A percentile compares a stretch with the other conserved stretches of the same genome.
Conservation (phyloP, 345 rosid species). For the Durio zibethinus region DNA sequence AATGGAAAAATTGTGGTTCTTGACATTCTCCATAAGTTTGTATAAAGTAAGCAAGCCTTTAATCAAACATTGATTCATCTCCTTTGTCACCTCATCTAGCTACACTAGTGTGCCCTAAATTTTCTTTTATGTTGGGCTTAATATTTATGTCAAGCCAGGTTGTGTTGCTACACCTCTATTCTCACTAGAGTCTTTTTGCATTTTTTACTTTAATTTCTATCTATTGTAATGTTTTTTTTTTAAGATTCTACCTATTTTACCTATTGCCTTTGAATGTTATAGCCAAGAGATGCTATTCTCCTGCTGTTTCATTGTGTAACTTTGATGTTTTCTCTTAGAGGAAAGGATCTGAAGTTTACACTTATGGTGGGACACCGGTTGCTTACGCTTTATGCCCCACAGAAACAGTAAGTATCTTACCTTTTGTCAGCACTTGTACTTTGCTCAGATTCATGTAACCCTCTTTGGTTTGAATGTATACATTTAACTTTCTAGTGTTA, state of each 20-base stretch:
- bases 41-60: not conserved
- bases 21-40: not conserved
- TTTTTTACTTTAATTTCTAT: not conserved
- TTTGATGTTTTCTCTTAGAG: constrained; percentile 41
- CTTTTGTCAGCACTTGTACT: not conserved
- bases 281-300: not conserved
- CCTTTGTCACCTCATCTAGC: not conserved
- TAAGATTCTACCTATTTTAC: not conserved
- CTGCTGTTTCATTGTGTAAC: not conserved
- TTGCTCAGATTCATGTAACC: not conserved
- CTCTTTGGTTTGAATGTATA: not conserved
- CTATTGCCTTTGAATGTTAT: not conserved
- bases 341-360: constrained; percentile 69
- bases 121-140: not conserved
- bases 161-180: not conserved
- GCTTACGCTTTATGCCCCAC: constrained; percentile 68
- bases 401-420: constrained; percentile 60
- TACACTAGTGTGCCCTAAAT: not conserved
- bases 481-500: not conserved
- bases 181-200: not conserved
- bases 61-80: not conserved
- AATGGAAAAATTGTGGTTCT: not conserved
- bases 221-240: not conserved
- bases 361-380: constrained; percentile 69
- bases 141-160: not conserved